A percentile compares a stretch with the other conserved stretches of the same genome.
phyloP scores from a whole-genome alignment of 306 rosid species.

The Corylus americana region DNA sequence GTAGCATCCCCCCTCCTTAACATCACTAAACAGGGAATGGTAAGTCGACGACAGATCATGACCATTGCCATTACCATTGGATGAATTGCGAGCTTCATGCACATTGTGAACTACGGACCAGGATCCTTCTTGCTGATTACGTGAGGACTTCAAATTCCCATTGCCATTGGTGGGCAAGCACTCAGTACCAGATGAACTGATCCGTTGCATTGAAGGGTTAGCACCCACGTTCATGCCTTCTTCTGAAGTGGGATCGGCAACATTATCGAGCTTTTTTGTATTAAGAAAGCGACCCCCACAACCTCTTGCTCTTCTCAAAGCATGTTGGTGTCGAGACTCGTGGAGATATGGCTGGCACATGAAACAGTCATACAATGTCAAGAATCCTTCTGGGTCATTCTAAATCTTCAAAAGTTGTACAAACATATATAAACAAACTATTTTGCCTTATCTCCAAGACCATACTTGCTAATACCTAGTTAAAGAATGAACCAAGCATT shows the following conservation, averaged over 20 bases:
- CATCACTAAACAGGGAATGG: constrained; percentile 37
- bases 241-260: constrained; percentile 30
- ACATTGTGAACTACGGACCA: constrained; percentile 31
- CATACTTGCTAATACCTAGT: background rate
- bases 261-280: constrained; percentile 54
- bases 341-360: constrained; percentile 83
- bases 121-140: constrained; percentile 32
- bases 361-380: constrained; percentile 5
- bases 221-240: constrained; percentile 29
- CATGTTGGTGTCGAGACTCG: constrained; percentile 83
- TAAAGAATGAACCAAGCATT: background rate
- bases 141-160: constrained; percentile 36
- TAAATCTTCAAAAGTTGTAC: background rate
- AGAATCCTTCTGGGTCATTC: constrained; percentile 15
- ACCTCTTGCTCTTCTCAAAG: constrained; percentile 89
- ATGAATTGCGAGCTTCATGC: constrained; percentile 34
- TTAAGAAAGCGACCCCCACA: constrained; percentile 88
- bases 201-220: constrained; percentile 31
- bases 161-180: constrained; percentile 23
- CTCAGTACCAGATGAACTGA: constrained; percentile 21
- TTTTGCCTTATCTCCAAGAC: background rate
- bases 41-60: constrained; percentile 38
- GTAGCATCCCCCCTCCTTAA: constrained; percentile 41
- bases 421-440: constrained; percentile 5
- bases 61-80: constrained; percentile 30